Conservation (phyloP, 2,329 filamentous ascomycete species). For the Aspergillus sp. region DNA sequence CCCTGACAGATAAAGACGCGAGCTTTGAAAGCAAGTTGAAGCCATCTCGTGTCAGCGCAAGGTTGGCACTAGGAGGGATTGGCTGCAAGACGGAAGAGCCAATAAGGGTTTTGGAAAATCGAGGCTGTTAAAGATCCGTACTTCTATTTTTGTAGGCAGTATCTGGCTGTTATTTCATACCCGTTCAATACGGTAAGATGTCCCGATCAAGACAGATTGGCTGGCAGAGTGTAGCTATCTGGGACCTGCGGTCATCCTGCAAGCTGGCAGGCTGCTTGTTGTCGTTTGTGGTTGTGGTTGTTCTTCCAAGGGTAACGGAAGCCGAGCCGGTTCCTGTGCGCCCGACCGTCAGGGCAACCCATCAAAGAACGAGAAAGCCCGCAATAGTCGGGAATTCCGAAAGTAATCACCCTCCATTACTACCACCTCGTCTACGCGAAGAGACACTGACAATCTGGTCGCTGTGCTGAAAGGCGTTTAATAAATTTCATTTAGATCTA, state of each 20-base stretch:
- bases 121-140: not conserved
- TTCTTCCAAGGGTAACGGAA: not conserved
- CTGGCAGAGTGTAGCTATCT: not conserved
- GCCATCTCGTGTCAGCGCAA: conserved; percentile 1
- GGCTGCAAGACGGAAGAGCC: not conserved
- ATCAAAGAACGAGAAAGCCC: not conserved
- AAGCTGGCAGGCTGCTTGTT: not conserved
- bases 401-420: no score
- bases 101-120: not conserved
- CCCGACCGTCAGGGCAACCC: not conserved
- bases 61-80: not conserved
- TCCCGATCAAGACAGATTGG: not conserved
- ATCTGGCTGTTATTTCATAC: not conserved
- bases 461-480: not conserved
- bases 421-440: no score
- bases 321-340: not conserved
- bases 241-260: not conserved
- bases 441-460: not conserved
- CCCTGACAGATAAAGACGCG: conserved; percentile 1
- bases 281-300: not conserved
- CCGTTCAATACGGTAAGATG: not conserved
- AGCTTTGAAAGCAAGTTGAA: not conserved
- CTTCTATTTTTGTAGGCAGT: not conserved
- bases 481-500: not conserved
- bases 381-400: not conserved